Percentiles rank a stretch among this genome's conserved stretches.
Conservation (phyloP, 192 early-diverging fungal species). For the Neocallimastix lanati region DNA sequence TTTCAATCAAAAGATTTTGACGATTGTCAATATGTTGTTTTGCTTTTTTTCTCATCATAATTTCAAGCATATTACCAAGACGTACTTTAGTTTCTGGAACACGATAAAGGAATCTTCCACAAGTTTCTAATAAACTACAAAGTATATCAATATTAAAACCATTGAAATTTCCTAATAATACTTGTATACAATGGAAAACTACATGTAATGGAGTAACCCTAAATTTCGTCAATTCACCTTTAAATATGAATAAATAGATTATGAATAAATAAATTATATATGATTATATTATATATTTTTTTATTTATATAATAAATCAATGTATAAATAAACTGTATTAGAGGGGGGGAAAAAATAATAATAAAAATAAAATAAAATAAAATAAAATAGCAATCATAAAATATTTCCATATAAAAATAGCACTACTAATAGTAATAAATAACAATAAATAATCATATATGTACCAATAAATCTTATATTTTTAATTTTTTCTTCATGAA, state of each 20-base stretch:
- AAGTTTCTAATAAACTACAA: conserved; percentile 66
- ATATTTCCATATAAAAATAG: too few species aligned
- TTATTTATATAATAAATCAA: too few species aligned
- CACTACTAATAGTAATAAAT: too few species aligned
- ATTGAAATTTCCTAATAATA: conserved; percentile 68
- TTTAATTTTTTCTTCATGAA: conserved; percentile 59
- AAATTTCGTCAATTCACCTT: conserved; percentile 78
- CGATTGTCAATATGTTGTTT: conserved; percentile 71
- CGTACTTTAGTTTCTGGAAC: conserved; percentile 53
- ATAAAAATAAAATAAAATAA: background rate
- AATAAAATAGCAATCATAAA: too few species aligned
- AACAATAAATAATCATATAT: too few species aligned
- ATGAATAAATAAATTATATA: too few species aligned
- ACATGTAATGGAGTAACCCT: conserved; percentile 58
- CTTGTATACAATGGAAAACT: conserved; percentile 68
- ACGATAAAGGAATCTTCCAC: conserved; percentile 71
- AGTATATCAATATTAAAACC: conserved; percentile 67
- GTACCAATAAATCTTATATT: conserved; percentile 63
- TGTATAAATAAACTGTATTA: too few species aligned
- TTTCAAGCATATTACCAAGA: conserved; percentile 59
- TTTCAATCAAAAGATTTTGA: conserved; percentile 75
- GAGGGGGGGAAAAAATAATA: too few species aligned
- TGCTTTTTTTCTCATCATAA: conserved; percentile 76
- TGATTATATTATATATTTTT: too few species aligned
- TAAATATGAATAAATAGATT: too few species aligned